Evolutionary conservation across 2,329 filamentous ascomycete species (phyloP), one percentile per base, ranked within the genome.

Genomic region (Proliferodiscus dingleyae): DNA sequence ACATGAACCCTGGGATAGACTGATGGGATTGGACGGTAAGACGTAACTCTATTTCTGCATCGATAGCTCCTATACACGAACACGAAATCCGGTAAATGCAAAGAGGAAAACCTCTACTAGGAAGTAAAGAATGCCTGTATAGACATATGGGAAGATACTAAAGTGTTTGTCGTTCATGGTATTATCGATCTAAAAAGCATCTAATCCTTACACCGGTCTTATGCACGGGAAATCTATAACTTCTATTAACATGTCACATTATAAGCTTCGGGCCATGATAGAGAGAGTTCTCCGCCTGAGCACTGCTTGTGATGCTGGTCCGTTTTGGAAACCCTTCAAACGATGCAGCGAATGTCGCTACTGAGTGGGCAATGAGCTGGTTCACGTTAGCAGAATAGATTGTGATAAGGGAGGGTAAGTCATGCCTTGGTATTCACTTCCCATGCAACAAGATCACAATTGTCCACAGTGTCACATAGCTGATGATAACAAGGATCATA

Each of bases 331-430:
- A 84, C 8, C 74, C 78, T 4, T 83, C 70, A 52, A 87, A 81
- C 0, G 80, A 84, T 3, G 68, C 61, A 9, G 83, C 83, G 57
- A 80, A 88, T 0, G 79, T 83, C 1, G 83, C 85, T n/a, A 87
- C 78, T 1, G 81, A 81, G 64, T 86, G 81, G 2, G 85, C 84
- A 54, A 89, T 83, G 28, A 82, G 68, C 75, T 78, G 43, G 3
- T 39, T 8, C n/a, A 21, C 22, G 11, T 58, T 46, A 23, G 24
- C 15, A 49, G 18, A 24, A 13, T 22, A 32, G 8, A 3, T 22
- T 24, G 2, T 4, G 9, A 24, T 23, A 18, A 18, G 6, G 16
- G 11, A 23, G n/a, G 32, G 19, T 24, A 10, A 15, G 15, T 21
- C 26, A 43, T 47, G 77, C 74, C 70, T 77, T 78, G 10, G 77